These are phyloP conservation scores for Mycena pura DNA, from an alignment of 768 basidiomycete genomes.

Conservation along the genomic window DNA sequence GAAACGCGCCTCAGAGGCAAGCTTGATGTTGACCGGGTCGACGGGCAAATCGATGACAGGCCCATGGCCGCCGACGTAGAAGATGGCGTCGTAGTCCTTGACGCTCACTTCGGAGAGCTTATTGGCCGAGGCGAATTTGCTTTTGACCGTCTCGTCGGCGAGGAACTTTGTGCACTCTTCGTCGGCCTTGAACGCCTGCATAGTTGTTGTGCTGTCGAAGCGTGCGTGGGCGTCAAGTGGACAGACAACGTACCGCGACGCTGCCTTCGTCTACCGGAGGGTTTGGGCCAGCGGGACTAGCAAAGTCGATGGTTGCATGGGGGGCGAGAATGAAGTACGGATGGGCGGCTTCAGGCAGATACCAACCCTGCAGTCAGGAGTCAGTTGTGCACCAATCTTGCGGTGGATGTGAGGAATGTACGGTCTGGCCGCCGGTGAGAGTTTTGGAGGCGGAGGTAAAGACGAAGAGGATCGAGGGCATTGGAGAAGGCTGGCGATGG, in stretches of 20 bases:
- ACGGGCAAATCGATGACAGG: slow-evolving; percentile 74
- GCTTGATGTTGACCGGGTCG: slow-evolving; percentile 61
- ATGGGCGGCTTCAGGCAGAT: slow-evolving; percentile 78
- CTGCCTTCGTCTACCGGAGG: slow-evolving; percentile 71
- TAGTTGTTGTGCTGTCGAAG: not conserved
- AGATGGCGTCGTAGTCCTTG: slow-evolving; percentile 73
- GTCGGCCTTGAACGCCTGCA: slow-evolving; percentile 57
- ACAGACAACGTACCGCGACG: slow-evolving; percentile 46
- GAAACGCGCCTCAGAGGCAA: slow-evolving; percentile 59
- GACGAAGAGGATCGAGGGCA: slow-evolving; percentile 72
- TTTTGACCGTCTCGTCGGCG: slow-evolving; percentile 56
- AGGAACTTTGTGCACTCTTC: slow-evolving; percentile 65
- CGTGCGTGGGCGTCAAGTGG: not conserved
- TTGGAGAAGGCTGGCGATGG: slow-evolving; percentile 16
- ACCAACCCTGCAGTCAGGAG: slow-evolving; percentile 84
- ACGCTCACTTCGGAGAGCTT: slow-evolving; percentile 64
- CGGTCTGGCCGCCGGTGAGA: slow-evolving; percentile 57
- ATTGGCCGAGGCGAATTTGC: slow-evolving; percentile 62
- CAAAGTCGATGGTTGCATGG: slow-evolving; percentile 62
- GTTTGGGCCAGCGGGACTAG: slow-evolving; percentile 67
- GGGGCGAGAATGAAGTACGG: slow-evolving; percentile 66
- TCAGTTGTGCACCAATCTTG: too few species aligned
- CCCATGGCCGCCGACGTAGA: slow-evolving; percentile 76
- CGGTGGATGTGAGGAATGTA: too few species aligned
- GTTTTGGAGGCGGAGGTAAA: slow-evolving; percentile 70